A percentile compares a stretch with the other conserved stretches of the same genome.
These are phyloP conservation scores for Melanogaster broomeanus DNA, from an alignment of 768 basidiomycete genomes.

Conservation along the genomic window DNA sequence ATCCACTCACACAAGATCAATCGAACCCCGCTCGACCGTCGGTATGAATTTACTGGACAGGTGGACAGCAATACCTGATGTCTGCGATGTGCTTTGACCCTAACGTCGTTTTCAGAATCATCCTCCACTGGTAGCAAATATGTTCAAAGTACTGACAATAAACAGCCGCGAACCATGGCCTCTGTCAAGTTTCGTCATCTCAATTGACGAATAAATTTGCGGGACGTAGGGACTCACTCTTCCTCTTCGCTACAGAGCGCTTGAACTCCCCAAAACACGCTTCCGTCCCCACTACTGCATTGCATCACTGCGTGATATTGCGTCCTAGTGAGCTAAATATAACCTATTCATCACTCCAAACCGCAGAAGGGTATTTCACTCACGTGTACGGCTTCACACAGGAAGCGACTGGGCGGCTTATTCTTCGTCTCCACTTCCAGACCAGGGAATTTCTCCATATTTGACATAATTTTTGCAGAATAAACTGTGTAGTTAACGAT, in stretches of 20 bases:
- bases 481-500: slow-evolving; percentile 9
- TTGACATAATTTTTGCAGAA: slow-evolving; percentile 47
- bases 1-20: slow-evolving; percentile 73
- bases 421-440: slow-evolving; percentile 89
- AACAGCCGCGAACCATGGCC: slow-evolving; percentile 63
- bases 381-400: slow-evolving; percentile 82
- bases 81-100: slow-evolving; percentile 90
- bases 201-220: background rate
- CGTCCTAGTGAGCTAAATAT: slow-evolving; percentile 64
- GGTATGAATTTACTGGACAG: slow-evolving; percentile 86
- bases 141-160: slow-evolving; percentile 52
- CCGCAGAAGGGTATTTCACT: slow-evolving; percentile 19
- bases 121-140: background rate
- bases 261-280: slow-evolving; percentile 60
- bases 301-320: slow-evolving; percentile 69
- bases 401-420: slow-evolving; percentile 71
- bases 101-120: slow-evolving; percentile 25
- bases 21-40: slow-evolving; percentile 91
- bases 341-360: background rate
- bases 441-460: slow-evolving; percentile 61
- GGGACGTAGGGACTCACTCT: slow-evolving; percentile 45
- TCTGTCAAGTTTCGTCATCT: slow-evolving; percentile 40
- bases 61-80: slow-evolving; percentile 71
- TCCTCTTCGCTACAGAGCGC: slow-evolving; percentile 81
- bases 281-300: slow-evolving; percentile 57